These are phyloP conservation scores for Puccinia brachypodii DNA, from an alignment of 1,284 basidiomycete species.

Conservation along the genomic window DNA sequence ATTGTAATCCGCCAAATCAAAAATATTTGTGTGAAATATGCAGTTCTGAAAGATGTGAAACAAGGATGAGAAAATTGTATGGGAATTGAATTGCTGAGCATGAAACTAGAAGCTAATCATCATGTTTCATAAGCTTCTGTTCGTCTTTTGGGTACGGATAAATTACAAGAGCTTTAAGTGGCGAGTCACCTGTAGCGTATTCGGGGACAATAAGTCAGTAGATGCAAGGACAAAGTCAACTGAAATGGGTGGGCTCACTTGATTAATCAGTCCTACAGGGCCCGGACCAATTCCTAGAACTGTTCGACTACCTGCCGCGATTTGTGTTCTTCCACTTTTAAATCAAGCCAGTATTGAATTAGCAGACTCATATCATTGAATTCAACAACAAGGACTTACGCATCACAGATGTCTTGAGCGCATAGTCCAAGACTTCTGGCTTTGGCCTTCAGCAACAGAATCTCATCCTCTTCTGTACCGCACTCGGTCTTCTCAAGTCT, in stretches of 20 bases:
- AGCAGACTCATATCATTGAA: not conserved
- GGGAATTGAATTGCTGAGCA: not conserved
- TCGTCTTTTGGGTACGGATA: not conserved
- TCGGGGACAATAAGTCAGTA: not conserved
- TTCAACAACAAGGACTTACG: conserved; percentile 20
- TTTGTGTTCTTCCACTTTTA: conserved; percentile 48
- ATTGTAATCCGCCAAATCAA: not conserved
- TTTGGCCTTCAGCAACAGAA: conserved; percentile 38
- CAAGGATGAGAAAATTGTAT: not conserved
- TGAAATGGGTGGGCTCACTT: conserved; percentile 6
- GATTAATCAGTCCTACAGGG: conserved; percentile 39
- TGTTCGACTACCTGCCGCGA: conserved; percentile 46
- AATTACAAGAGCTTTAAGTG: conserved; percentile 38
- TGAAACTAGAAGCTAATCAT: not conserved
- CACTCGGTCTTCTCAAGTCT: conserved; percentile 35
- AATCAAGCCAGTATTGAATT: not conserved
- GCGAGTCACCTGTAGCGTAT: conserved; percentile 19
- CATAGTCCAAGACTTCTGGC: conserved; percentile 44
- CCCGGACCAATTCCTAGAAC: conserved; percentile 47
- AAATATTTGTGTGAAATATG: not conserved
- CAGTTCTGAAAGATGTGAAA: not conserved
- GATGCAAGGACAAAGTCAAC: not conserved
- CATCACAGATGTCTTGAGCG: conserved; percentile 46
- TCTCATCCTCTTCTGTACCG: conserved; percentile 45
- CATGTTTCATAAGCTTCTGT: not conserved